Evolutionary conservation across 2,329 filamentous ascomycete genomes (phyloP), one percentile per base, ranked within the genome.

Genomic region (Arthrobotrys megalospora): DNA sequence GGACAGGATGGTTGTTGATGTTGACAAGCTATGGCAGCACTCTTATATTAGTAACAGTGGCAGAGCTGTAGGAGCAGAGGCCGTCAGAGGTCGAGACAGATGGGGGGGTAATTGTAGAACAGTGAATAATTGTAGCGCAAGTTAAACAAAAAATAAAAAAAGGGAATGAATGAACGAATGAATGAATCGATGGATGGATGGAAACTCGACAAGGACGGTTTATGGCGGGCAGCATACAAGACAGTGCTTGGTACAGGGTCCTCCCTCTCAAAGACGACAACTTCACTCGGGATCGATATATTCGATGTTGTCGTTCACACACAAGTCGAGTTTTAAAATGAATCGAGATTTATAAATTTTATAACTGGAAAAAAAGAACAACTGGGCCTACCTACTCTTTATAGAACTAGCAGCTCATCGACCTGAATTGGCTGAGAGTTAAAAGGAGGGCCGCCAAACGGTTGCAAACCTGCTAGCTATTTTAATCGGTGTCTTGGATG

Each of bases 301-400:
- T 53, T 19, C 11, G 19, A 52, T 24, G 4, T 36, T 63, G 32
- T 64, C 60, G 28, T 55, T 72, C 48, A 48, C 24, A 64, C 52
- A 50, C 55, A 65, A 50, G 38, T 47, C 48, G 21, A 41, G 34
- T 72, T 78, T 67, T 72, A 67, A 72, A 72, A 63, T 48, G 45
- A 62, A 70, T 47, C 75, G 53, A 68, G 75, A 72, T 67, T 78
- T 78, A 78, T 78, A 78, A 78, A 67, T 48, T 65, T 68, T 72
- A 78, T 78, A 72, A 67, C 62, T 32, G 16, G 34, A 64, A 58
- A 63, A 62, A 70, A 68, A 70, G 43, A 66, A 67, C 45, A 67
- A 62, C 60, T 67, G 75, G 75, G 62, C 75, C 62, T 71, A 78
- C 75, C 75, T 78, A 47, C 75, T 72, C 67, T 72, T 78, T 78